Evolutionary conservation across 768 basidiomycete genomes (phyloP), one percentile per base, ranked within the genome.

Genomic region (Mycena polygramma): DNA sequence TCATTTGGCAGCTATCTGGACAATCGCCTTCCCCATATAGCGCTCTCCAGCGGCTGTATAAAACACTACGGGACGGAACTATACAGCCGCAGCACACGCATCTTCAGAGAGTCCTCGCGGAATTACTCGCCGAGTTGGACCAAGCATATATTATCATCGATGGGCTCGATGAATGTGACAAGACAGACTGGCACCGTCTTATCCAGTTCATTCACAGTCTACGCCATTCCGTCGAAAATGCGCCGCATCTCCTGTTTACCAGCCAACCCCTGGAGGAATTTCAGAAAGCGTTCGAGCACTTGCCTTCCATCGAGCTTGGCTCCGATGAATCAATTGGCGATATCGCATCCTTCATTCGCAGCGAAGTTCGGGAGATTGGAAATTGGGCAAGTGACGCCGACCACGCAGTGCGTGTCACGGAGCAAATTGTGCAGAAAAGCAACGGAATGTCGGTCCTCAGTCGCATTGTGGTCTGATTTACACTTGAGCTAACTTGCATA

Each of bases 1-100:
- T 57, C 30, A 30, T 57, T 36, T 57, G 54, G 54, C 54, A 57
- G 54, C 54, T 57, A 35, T 57, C 54, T 39, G 54, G 54, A 39
- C 54, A n/a, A 36, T 57, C 24, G 19, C 37, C 54, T n/a, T 57
- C 36, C 1, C 36, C 36, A n/a, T 39, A 57, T 57, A 57, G 54
- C 17, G 17, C n/a, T 57, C 54, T 57, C n/a, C 8, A n/a, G 9
- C 35, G 30, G n/a, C 54, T 57, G 20, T 39, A 53, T 35, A 15
- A 53, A 53, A 53, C 14, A 4, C 52, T 53, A 15, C 14, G 17
- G 30, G 35, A 53, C 17, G 52, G 52, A 30, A 53, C 52, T 35
- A 53, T 53, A 35, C 52, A 35, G 52, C 52, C 52, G 26, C 52
- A 53, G 19, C 26, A 7, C 30, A 35, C 6, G 30, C 52, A 53